These are phyloP conservation scores for Cenchrus fungigraminus DNA, from an alignment of 176 grass and related monocot genomes.

Conservation along the genomic window DNA sequence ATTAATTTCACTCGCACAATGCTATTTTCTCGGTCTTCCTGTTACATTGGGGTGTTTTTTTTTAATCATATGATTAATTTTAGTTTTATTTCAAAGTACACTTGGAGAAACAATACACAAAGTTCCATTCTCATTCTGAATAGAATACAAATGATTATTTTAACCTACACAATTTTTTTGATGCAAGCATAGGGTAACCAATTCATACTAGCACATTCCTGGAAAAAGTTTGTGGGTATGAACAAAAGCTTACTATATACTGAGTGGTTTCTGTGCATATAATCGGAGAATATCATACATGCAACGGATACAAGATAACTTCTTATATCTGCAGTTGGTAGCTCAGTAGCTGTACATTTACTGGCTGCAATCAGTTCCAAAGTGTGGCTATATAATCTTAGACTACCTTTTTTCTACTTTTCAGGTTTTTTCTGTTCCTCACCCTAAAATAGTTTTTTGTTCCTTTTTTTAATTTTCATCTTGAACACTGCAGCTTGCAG, in stretches of 20 bases:
- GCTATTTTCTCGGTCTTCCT: neutral
- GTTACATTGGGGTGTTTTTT: neutral
- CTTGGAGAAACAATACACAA: neutral
- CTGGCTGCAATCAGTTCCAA: neutral
- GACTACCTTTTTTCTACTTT: neutral
- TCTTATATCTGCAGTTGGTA: neutral
- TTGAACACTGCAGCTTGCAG: constrained; percentile 52
- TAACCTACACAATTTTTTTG: neutral
- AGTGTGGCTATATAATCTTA: neutral
- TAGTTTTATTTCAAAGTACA: neutral
- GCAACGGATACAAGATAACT: constrained; percentile 1
- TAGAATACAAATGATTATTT: neutral
- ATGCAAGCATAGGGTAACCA: neutral
- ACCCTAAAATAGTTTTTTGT: no score
- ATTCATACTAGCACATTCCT: neutral
- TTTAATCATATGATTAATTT: neutral
- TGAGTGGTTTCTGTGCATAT: constrained; percentile 11
- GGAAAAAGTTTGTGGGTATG: neutral
- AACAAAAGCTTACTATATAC: neutral
- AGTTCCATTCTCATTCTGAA: constrained; percentile 8
- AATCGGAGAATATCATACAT: constrained; percentile 9
- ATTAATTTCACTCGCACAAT: neutral
- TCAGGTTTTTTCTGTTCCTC: constrained; percentile 30
- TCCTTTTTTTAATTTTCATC: constrained; percentile 32
- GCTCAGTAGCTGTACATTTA: neutral